These are phyloP conservation scores for Tulasnella sp. DNA, from an alignment of 768 basidiomycete species.

Conservation along the genomic window DNA sequence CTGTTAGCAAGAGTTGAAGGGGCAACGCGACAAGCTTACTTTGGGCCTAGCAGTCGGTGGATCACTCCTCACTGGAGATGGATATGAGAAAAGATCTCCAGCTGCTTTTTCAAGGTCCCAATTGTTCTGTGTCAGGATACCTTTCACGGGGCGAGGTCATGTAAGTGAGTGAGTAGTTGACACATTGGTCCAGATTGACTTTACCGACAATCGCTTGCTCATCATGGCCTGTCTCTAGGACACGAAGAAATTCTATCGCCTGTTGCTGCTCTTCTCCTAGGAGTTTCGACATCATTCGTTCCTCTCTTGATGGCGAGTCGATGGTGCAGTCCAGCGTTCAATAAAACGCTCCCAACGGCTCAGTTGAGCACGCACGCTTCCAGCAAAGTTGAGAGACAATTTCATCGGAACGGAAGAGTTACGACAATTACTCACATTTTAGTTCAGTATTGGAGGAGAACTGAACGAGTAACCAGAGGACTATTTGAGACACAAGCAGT, in stretches of 20 bases:
- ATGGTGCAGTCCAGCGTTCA: conserved; percentile 4
- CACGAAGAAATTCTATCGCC: conserved; percentile 6
- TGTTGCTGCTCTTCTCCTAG: neutral
- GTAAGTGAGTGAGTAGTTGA: neutral
- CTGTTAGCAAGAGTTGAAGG: neutral
- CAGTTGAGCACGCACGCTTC: too few species aligned
- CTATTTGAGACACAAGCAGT: neutral
- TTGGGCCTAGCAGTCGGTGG: neutral
- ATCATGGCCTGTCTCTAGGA: conserved; percentile 9
- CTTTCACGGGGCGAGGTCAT: neutral
- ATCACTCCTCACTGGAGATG: neutral
- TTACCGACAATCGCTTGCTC: conserved; percentile 17
- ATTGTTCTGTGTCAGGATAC: conserved; percentile 19
- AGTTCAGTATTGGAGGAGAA: neutral
- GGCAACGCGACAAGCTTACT: neutral
- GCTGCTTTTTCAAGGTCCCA: conserved; percentile 26
- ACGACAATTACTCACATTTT: neutral
- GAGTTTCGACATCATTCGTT: neutral
- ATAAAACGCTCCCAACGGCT: neutral
- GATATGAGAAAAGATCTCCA: conserved; percentile 14
- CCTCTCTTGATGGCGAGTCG: neutral
- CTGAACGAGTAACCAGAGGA: neutral
- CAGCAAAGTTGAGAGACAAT: neutral
- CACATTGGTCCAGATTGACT: neutral
- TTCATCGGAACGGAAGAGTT: neutral